Evolutionary conservation across 352 stramenopile genomes (phyloP), one percentile per base, ranked within the genome.

Genomic region (Phytophthora parvispora): DNA sequence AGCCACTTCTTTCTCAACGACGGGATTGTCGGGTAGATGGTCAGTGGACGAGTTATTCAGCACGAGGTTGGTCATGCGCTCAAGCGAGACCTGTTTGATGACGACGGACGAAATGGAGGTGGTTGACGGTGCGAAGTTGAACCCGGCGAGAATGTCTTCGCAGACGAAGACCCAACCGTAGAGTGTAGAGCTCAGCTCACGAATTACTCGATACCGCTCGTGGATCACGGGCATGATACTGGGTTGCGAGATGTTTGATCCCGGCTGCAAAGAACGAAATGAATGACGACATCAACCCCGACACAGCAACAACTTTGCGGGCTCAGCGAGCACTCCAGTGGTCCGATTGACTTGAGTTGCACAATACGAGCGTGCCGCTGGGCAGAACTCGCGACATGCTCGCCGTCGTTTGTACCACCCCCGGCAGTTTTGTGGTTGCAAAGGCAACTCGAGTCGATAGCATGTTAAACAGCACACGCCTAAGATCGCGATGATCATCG

Each of bases 61-160:
- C 32, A 64, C 61, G 25, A 65, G 22, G 34, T 18, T 81, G 27
- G 71, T 64, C 58, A 78, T 60, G 8, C 51, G 67, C 42, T 77
- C 65, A 8, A 89, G 69, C 4, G 81, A 74, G 48, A 87, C 64
- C 57, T 86, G 76, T 43, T 89, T 89, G 58, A 89, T 48, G 32
- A 84, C 78, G 48, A 83, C 77, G 24, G 40, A 34, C 5, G 48
- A 48, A 2, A 49, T 53, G 29, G 36, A 4, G 18, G 40, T 9
- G n/a, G 40, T 15, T 31, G 43, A 49, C 22, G 58, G 64, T 3
- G 27, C n/a, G 18, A 48, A 27, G n/a, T 16, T 15, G 20, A 7
- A 6, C 8, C 31, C 31, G 10, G 31, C 31, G 6, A 36, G 31
- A 36, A 15, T 49, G 10, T 49, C 42, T 49, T 49, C 42, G 20